A percentile compares a stretch with the other conserved stretches of the same genome.
phyloP scores from a whole-genome alignment of 2,329 filamentous ascomycete genomes.

The Plenodomus biglobosus region DNA sequence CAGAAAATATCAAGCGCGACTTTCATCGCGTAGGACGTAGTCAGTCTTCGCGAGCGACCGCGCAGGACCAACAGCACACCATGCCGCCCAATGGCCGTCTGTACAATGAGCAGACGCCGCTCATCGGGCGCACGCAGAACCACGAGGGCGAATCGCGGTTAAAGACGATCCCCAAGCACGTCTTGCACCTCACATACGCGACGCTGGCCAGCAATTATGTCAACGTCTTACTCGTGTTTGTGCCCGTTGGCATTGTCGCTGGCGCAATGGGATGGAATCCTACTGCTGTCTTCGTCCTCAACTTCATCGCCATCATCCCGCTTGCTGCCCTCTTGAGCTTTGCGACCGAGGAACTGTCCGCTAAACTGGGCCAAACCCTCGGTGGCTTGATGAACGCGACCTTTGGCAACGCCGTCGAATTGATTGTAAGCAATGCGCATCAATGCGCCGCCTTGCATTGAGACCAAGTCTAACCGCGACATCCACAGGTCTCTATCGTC shows the following conservation, averaged over 20 bases:
- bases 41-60: slow-evolving; percentile 9
- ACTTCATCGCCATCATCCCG: slow-evolving; percentile 79
- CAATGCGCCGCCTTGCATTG: not conserved
- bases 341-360: slow-evolving; percentile 75
- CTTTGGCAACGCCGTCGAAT: slow-evolving; percentile 77
- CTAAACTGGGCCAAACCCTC: slow-evolving; percentile 70
- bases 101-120: slow-evolving; percentile 33
- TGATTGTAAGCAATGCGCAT: slow-evolving; percentile 59
- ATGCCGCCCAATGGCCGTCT: slow-evolving; percentile 35
- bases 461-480: slow-evolving; percentile 4
- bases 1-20: slow-evolving; percentile 38
- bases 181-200: slow-evolving; percentile 45
- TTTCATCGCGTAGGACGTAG: slow-evolving; percentile 37
- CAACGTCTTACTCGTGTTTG: slow-evolving; percentile 73
- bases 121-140: slow-evolving; percentile 25
- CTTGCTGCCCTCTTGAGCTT: slow-evolving; percentile 73
- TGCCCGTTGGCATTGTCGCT: slow-evolving; percentile 71
- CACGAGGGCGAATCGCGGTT: slow-evolving; percentile 28
- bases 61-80: slow-evolving; percentile 6
- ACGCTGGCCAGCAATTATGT: slow-evolving; percentile 57
- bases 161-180: slow-evolving; percentile 33
- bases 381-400: slow-evolving; percentile 75
- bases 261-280: slow-evolving; percentile 65
- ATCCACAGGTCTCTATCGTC: slow-evolving; percentile 78
- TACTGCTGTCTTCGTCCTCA: slow-evolving; percentile 70